Evolutionary conservation across 2,329 filamentous ascomycete species (phyloP).

Genomic region (Penicillium sp.): DNA sequence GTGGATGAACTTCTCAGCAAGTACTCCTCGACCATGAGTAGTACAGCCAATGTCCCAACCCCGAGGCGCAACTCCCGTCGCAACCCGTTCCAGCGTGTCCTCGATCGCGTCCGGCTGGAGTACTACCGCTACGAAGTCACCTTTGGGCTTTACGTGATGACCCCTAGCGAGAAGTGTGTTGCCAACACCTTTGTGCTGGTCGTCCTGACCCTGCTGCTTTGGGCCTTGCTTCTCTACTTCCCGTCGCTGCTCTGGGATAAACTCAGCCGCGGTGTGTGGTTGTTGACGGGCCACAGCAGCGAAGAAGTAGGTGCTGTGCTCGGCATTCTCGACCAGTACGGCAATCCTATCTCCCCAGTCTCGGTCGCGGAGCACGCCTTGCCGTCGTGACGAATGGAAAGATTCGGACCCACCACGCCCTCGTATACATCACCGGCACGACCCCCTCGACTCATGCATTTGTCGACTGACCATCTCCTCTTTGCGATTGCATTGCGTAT

Average conservation of each 20-base stretch:
- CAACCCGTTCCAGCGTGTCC: slow-evolving; percentile 25
- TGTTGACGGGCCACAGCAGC: slow-evolving; percentile 35
- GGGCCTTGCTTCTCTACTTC: slow-evolving; percentile 36
- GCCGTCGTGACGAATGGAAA: slow-evolving; percentile 1
- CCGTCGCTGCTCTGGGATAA: slow-evolving; percentile 36
- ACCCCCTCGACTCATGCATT: background rate
- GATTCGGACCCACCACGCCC: background rate
- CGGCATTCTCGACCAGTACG: slow-evolving; percentile 25
- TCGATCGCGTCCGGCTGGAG: slow-evolving; percentile 35
- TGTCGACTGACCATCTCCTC: too few relatives aligned
- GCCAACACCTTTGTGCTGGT: slow-evolving; percentile 39
- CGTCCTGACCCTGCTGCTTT: slow-evolving; percentile 32
- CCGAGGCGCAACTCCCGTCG: slow-evolving; percentile 16
- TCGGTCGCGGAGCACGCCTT: slow-evolving; percentile 15
- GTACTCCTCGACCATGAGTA: slow-evolving; percentile 25
- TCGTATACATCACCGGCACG: background rate
- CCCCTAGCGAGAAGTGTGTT: slow-evolving; percentile 39
- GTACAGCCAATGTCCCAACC: slow-evolving; percentile 6
- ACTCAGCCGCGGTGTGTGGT: slow-evolving; percentile 32
- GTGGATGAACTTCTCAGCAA: slow-evolving; percentile 33
- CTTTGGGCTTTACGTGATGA: slow-evolving; percentile 43
- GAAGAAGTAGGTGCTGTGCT: slow-evolving; percentile 26
- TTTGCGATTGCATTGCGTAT: background rate
- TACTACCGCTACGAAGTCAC: slow-evolving; percentile 47
- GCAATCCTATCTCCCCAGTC: slow-evolving; percentile 12